Conservation (phyloP, 2,329 filamentous ascomycete species). For the Diaporthe vaccinii region DNA sequence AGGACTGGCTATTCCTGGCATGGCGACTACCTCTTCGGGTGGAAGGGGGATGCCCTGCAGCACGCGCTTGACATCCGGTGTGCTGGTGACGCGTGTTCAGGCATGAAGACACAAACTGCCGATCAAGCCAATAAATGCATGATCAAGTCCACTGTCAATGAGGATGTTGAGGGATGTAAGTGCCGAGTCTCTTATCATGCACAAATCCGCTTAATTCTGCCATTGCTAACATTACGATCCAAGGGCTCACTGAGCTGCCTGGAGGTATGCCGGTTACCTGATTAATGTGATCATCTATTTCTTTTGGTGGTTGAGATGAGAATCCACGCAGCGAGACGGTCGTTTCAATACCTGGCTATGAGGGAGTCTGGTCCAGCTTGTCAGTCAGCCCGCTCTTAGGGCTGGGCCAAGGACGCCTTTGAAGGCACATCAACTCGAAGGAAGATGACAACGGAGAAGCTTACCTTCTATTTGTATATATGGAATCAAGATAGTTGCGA, state of each 20-base stretch:
- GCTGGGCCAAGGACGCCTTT: neutral
- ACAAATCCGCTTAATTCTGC: neutral
- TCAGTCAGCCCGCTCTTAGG: no score
- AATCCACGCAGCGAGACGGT: neutral
- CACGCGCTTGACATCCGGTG: conserved; percentile 52
- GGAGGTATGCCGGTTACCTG: neutral
- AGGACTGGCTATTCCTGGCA: conserved; percentile 54
- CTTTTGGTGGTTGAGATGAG: neutral
- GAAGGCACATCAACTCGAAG: neutral
- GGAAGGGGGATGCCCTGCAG: conserved; percentile 57
- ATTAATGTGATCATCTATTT: neutral
- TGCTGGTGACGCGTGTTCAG: conserved; percentile 50
- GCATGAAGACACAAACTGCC: conserved; percentile 46
- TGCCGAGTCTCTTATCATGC: neutral
- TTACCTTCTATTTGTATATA: neutral
- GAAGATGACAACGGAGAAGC: neutral
- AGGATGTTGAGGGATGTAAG: conserved; percentile 52
- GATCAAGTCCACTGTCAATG: conserved; percentile 47
- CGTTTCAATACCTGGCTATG: neutral
- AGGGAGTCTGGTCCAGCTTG: neutral
- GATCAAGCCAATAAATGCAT: conserved; percentile 51
- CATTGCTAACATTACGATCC: neutral
- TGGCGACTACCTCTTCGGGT: conserved; percentile 57
- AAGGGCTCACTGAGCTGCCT: conserved; percentile 9
- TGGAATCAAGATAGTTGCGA: neutral